Conservation (phyloP, 23 red algal genomes). For the Gracilaria caudata region DNA sequence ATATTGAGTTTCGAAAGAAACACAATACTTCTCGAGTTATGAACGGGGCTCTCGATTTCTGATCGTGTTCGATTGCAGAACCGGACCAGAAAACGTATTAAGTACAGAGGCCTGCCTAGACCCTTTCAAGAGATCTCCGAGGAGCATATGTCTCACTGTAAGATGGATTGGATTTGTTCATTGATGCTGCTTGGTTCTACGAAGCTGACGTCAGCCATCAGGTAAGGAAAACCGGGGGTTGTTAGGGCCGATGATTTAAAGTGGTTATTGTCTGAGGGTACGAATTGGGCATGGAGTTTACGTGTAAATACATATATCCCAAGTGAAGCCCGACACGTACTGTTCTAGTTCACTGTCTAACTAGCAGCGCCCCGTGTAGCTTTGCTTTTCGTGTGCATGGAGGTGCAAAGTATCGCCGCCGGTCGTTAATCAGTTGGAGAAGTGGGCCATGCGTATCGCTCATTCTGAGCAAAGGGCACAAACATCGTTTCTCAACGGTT, state of each 20-base stretch:
- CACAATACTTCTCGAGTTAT: too few species aligned
- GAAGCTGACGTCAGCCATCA: conserved; percentile 10
- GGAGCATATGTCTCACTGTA: not conserved
- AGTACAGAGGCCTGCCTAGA: not conserved
- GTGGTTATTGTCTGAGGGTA: not conserved
- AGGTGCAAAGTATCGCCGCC: not conserved
- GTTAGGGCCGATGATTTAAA: not conserved
- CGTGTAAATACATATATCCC: not conserved
- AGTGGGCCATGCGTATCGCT: not conserved
- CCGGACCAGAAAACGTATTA: not conserved
- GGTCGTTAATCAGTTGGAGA: not conserved
- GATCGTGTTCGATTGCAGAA: not conserved
- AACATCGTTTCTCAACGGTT: not conserved
- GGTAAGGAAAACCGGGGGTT: not conserved
- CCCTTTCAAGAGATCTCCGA: not conserved
- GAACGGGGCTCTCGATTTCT: not conserved
- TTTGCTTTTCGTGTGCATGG: too few species aligned
- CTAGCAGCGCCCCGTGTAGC: not conserved
- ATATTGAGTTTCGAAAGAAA: not conserved
- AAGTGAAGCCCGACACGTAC: not conserved
- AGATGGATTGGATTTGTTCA: not conserved
- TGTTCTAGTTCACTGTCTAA: not conserved
- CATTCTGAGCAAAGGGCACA: not conserved
- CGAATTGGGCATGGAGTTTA: not conserved
- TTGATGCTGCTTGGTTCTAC: not conserved